Evolutionary conservation across 805 yeast species (phyloP).

Genomic region (Millerozyma acaciae): DNA sequence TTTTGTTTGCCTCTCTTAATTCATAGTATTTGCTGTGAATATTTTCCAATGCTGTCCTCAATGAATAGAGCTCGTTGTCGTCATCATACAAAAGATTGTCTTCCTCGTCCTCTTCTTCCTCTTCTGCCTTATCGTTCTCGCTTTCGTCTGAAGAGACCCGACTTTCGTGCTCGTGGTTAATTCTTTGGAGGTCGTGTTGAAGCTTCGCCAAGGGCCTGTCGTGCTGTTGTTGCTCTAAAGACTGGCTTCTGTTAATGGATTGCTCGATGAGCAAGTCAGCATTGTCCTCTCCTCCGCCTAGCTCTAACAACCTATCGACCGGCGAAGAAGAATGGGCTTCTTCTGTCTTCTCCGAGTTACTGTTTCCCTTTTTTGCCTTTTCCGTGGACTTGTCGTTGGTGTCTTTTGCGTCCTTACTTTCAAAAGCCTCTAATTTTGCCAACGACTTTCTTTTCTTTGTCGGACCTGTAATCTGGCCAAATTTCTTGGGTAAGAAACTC

Average conservation of each 20-base stretch:
- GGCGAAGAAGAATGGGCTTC: conserved; percentile 25
- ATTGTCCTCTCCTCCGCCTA: conserved; percentile 50
- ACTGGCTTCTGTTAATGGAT: conserved; percentile 60
- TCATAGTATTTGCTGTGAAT: conserved; percentile 70
- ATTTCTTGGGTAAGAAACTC: conserved; percentile 81
- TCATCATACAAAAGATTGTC: conserved; percentile 68
- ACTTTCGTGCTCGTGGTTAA: conserved; percentile 27
- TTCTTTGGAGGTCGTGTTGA: conserved; percentile 66
- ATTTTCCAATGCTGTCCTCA: conserved; percentile 57
- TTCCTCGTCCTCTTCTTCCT: conserved; percentile 29
- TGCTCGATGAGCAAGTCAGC: conserved; percentile 49
- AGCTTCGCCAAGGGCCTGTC: conserved; percentile 82
- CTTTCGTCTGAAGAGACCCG: conserved; percentile 14
- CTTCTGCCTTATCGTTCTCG: conserved; percentile 21
- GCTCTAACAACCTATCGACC: conserved; percentile 45
- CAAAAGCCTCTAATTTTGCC: conserved; percentile 48
- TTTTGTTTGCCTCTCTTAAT: conserved; percentile 27
- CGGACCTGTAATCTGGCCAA: conserved; percentile 54
- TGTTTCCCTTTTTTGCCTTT: conserved; percentile 4
- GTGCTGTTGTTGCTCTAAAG: conserved; percentile 73
- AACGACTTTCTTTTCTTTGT: conserved; percentile 56
- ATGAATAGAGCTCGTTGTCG: conserved; percentile 66
- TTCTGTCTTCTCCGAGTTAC: conserved; percentile 3
- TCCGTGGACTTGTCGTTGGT: conserved; percentile 6
- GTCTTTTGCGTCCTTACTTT: conserved; percentile 5